Conservation (phyloP, 1,284 basidiomycete genomes). For the Porodaedalea pini region DNA sequence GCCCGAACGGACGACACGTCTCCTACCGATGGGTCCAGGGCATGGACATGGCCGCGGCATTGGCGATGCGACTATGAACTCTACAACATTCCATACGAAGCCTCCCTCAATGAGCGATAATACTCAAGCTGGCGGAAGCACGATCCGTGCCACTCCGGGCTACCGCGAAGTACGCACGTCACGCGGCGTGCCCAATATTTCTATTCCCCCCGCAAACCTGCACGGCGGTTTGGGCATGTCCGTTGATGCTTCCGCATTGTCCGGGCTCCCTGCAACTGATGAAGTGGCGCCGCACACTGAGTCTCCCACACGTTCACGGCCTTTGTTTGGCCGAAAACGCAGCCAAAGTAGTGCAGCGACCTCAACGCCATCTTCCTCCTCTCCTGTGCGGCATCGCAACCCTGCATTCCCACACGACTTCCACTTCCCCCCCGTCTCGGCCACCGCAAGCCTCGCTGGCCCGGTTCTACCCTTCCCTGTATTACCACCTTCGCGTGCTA, state of each 20-base stretch:
- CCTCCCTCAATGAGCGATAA: background rate
- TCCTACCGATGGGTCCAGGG: slow-evolving; percentile 29
- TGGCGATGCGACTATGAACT: slow-evolving; percentile 17
- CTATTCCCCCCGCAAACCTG: slow-evolving; percentile 33
- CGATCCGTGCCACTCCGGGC: slow-evolving; percentile 20
- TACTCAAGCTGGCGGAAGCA: background rate
- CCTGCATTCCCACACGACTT: slow-evolving; percentile 19
- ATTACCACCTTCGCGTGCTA: slow-evolving; percentile 13
- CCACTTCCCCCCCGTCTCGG: slow-evolving; percentile 21
- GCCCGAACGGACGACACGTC: slow-evolving; percentile 23
- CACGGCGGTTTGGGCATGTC: slow-evolving; percentile 11
- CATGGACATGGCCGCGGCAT: slow-evolving; percentile 19
- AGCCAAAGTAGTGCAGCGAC: slow-evolving; percentile 21
- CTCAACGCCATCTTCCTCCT: slow-evolving; percentile 8
- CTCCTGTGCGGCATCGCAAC: slow-evolving; percentile 7
- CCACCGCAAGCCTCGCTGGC: slow-evolving; percentile 13
- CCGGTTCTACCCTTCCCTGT: slow-evolving; percentile 7
- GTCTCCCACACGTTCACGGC: slow-evolving; percentile 4
- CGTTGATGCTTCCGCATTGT: slow-evolving; percentile 24
- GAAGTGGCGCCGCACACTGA: slow-evolving; percentile 21
- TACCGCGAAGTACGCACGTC: slow-evolving; percentile 40
- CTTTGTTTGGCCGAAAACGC: slow-evolving; percentile 15
- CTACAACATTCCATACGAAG: slow-evolving; percentile 5
- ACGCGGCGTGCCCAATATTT: slow-evolving; percentile 39
- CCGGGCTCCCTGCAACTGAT: slow-evolving; percentile 27